phyloP scores from a whole-genome alignment of 2,329 filamentous ascomycete genomes.

The Cadophora gregata region DNA sequence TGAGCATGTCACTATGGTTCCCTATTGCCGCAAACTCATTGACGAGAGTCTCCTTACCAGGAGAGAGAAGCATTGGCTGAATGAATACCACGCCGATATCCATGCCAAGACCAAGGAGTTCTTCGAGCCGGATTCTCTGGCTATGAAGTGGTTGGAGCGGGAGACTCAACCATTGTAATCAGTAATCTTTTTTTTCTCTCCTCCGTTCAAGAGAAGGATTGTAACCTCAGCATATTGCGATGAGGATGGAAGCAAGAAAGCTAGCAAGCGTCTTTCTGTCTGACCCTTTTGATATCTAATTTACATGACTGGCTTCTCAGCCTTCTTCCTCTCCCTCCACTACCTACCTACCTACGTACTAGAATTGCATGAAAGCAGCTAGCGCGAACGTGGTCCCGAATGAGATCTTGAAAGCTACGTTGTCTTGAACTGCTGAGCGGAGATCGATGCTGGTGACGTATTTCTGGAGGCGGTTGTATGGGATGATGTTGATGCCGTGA shows the following conservation, averaged over 20 bases:
- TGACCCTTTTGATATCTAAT: conserved; percentile 18
- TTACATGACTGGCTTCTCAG: conserved; percentile 11
- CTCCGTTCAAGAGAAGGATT: neutral
- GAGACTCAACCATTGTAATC: conserved; percentile 71
- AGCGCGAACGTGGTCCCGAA: conserved; percentile 77
- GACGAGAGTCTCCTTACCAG: conserved; percentile 74
- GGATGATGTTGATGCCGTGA: conserved; percentile 55
- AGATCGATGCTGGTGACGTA: conserved; percentile 58
- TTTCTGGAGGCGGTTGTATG: conserved; percentile 49
- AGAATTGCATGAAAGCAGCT: conserved; percentile 67
- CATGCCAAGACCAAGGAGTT: conserved; percentile 79
- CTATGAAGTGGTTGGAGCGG: conserved; percentile 80
- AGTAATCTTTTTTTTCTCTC: neutral
- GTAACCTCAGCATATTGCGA: conserved; percentile 14
- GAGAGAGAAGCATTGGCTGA: conserved; percentile 84
- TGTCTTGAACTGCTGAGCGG: conserved; percentile 46
- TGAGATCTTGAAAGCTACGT: conserved; percentile 52
- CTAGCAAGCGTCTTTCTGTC: conserved; percentile 2
- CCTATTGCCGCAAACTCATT: conserved; percentile 89
- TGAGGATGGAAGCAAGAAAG: neutral
- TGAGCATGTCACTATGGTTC: conserved; percentile 96
- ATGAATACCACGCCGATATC: conserved; percentile 83
- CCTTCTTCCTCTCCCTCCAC: neutral
- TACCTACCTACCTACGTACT: conserved; percentile 30
- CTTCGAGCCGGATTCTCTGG: conserved; percentile 75